phyloP scores from a whole-genome alignment of 83 land plant genomes.

The Picea abies region DNA sequence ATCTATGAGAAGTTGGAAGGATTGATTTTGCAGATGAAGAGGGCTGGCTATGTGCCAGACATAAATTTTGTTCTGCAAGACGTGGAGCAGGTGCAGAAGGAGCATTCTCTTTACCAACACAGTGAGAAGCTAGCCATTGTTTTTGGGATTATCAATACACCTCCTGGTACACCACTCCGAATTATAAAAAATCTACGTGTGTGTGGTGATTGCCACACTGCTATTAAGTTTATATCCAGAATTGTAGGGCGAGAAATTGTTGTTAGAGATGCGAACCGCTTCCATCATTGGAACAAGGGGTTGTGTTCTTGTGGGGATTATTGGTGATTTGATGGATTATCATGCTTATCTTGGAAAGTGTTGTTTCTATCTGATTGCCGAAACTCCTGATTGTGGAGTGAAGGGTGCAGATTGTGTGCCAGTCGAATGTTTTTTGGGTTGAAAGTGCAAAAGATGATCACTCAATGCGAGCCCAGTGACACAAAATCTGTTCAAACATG shows the following conservation, averaged over 20 bases:
- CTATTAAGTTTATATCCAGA: slow-evolving; percentile 3
- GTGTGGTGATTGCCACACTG: slow-evolving; percentile 2
- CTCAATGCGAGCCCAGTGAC: no score
- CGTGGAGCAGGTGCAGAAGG: slow-evolving; percentile 16
- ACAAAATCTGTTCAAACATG: no score
- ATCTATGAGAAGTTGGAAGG: slow-evolving; percentile 10
- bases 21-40: background rate
- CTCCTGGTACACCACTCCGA: background rate
- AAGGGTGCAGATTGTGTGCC: no score
- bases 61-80: slow-evolving; percentile 12
- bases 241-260: background rate
- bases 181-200: background rate
- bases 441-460: no score
- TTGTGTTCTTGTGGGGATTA: background rate
- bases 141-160: background rate
- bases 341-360: no score
- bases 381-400: no score
- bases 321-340: background rate
- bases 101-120: slow-evolving; percentile 6
- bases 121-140: slow-evolving; percentile 18
- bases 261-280: background rate
- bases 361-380: no score
- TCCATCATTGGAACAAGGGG: background rate
- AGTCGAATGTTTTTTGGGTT: no score
- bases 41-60: slow-evolving; percentile 17